Evolutionary conservation across 176 grass and related monocot genomes (phyloP), one percentile per base, ranked within the genome.

Genomic region (Typha latifolia): DNA sequence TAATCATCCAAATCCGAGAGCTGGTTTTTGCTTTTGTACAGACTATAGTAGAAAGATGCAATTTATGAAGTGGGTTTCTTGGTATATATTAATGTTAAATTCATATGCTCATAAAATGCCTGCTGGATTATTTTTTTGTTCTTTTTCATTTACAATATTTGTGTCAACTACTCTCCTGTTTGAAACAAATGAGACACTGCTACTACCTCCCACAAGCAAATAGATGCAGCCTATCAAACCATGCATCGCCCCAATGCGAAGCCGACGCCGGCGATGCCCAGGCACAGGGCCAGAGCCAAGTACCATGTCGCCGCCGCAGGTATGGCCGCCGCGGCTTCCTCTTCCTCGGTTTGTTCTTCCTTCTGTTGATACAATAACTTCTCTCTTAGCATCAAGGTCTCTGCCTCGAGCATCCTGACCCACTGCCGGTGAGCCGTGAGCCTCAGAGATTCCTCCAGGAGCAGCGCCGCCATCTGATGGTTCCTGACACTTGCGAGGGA

Each of bases 391-490:
- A 69, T 43, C 31, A 72, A 82, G 20, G 88, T 87, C 89, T 99
- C 94, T 9, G 73, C 80, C 76, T 99, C 94, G 14, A 93, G 89
- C 73, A 93, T 79, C 85, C 70, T 81, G 20, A 84, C 81, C 89
- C 94, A 99, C 19, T 78, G 85, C 75, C 81, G 73, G 67, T 99
- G 89, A 70, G 94, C 85, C 11, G 94, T 93, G 2, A 99, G 76
- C 76, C 74, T 74, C 5, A 93, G 56, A 1, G 94, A 76, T 27
- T 99, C 89, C 13, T 85, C 78, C 48, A 99, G 66, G 48, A 99
- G 75, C 74, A 93, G 70, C 23, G 64, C 67, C 48, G 75, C 77
- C 31, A 93, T 82, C 14, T 78, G 78, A 24, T 79, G 72, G 72
- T 82, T 87, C 62, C 56, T 81, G 26, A 70, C 63, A 16, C 74